Conservation (phyloP, 1,284 basidiomycete genomes). For the Polyporus tsugae region DNA sequence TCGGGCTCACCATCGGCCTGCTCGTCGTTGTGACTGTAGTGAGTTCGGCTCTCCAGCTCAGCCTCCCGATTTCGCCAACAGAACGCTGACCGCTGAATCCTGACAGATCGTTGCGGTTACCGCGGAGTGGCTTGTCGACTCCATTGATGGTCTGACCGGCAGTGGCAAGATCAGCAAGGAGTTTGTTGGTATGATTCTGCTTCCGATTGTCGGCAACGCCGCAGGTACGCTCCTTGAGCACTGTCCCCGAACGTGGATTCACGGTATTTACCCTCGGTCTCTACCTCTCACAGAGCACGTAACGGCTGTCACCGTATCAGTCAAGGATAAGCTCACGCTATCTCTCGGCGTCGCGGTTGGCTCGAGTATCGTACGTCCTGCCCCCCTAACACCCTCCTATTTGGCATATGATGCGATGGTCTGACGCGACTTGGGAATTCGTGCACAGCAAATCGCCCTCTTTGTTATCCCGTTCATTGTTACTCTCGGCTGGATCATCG, state of each 20-base stretch:
- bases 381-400: slow-evolving; percentile 13
- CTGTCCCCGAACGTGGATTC: slow-evolving; percentile 1
- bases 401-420: not conserved
- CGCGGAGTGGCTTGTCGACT: slow-evolving; percentile 87
- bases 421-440: not conserved
- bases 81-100: not conserved
- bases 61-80: not conserved
- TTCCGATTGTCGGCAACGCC: slow-evolving; percentile 90
- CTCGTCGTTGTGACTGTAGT: slow-evolving; percentile 73
- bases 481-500: slow-evolving; percentile 68
- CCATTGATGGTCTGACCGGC: slow-evolving; percentile 73
- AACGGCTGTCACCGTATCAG: slow-evolving; percentile 88
- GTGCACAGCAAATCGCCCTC: slow-evolving; percentile 81
- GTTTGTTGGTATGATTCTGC: slow-evolving; percentile 87
- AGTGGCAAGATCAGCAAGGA: slow-evolving; percentile 68
- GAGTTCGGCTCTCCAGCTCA: slow-evolving; percentile 37
- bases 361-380: slow-evolving; percentile 80
- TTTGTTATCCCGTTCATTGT: slow-evolving; percentile 84
- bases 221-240: slow-evolving; percentile 57
- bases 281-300: slow-evolving; percentile 67
- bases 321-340: slow-evolving; percentile 82
- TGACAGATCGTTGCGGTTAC: slow-evolving; percentile 77
- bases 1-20: slow-evolving; percentile 60
- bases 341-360: slow-evolving; percentile 87
- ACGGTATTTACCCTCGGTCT: not conserved